These are phyloP conservation scores for Metarhizium album DNA, from an alignment of 2,329 filamentous ascomycete species.

Conservation along the genomic window DNA sequence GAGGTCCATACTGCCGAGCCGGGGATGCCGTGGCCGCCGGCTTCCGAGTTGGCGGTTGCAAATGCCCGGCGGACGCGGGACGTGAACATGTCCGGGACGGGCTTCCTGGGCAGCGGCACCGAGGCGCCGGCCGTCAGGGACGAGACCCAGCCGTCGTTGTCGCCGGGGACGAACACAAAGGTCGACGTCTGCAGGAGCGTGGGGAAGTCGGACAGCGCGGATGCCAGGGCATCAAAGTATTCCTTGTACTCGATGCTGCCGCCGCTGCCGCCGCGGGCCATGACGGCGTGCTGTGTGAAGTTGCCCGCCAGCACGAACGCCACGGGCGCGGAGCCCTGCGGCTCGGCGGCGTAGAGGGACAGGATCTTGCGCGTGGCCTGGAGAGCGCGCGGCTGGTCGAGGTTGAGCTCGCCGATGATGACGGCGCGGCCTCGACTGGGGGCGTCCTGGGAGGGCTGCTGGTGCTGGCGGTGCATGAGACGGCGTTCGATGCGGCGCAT, in stretches of 20 bases:
- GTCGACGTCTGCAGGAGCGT: slow-evolving; percentile 66
- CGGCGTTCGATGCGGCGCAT: slow-evolving; percentile 74
- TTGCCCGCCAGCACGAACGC: slow-evolving; percentile 79
- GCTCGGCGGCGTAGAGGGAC: slow-evolving; percentile 56
- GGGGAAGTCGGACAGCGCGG: slow-evolving; percentile 73
- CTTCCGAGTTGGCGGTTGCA: slow-evolving; percentile 63
- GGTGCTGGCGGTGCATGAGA: slow-evolving; percentile 40
- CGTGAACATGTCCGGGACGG: slow-evolving; percentile 82
- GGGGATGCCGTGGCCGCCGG: slow-evolving; percentile 32
- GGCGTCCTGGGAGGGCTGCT: slow-evolving; percentile 22
- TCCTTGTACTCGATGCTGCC: slow-evolving; percentile 96
- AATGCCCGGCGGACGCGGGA: slow-evolving; percentile 75
- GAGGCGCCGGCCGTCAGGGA: slow-evolving; percentile 70
- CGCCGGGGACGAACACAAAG: slow-evolving; percentile 88
- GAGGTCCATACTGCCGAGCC: slow-evolving; percentile 71
- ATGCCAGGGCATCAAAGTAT: slow-evolving; percentile 80
- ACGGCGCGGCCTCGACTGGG: slow-evolving; percentile 46
- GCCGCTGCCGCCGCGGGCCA: slow-evolving; percentile 57
- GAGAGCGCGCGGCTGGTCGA: slow-evolving; percentile 74
- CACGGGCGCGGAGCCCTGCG: slow-evolving; percentile 57
- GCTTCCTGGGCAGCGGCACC: slow-evolving; percentile 55
- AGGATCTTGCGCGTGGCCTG: slow-evolving; percentile 75
- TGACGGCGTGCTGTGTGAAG: slow-evolving; percentile 58
- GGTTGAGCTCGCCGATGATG: slow-evolving; percentile 75
- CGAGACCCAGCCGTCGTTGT: slow-evolving; percentile 95